Evolutionary conservation across 2,329 filamentous ascomycete species (phyloP).

Genomic region (Fusarium falciforme): DNA sequence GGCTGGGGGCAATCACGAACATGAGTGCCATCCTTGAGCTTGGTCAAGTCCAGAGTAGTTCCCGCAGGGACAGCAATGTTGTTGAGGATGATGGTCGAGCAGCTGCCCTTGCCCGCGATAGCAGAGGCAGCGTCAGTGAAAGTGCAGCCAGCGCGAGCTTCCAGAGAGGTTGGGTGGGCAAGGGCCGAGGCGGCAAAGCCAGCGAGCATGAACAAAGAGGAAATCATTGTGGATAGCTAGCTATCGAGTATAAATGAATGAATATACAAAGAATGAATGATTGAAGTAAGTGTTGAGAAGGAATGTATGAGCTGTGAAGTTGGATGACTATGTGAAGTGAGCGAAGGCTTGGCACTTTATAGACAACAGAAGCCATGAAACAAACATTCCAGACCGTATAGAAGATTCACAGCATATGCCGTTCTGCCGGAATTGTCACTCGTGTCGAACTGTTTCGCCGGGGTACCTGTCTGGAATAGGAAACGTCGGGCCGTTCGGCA

Average conservation of each 20-base stretch:
- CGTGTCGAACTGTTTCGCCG: not conserved
- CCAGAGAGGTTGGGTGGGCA: conserved; percentile 34
- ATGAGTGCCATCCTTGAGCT: conserved; percentile 61
- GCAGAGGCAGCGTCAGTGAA: conserved; percentile 64
- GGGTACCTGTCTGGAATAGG: conserved; percentile 3
- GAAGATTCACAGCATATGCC: conserved; percentile 6
- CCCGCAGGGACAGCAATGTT: conserved; percentile 68
- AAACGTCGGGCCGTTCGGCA: conserved; percentile 16
- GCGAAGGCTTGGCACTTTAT: not conserved
- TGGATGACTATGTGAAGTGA: not conserved
- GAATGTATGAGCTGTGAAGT: not conserved
- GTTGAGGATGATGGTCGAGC: conserved; percentile 64
- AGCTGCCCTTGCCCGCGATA: conserved; percentile 60
- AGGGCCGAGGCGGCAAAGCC: conserved; percentile 43
- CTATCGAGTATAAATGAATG: not conserved
- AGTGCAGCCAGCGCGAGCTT: conserved; percentile 56
- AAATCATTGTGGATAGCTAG: conserved; percentile 18
- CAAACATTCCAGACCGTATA: not conserved
- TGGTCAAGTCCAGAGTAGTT: conserved; percentile 67
- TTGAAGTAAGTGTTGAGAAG: not conserved
- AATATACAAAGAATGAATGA: not conserved
- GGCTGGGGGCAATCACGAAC: conserved; percentile 2
- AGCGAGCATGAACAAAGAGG: conserved; percentile 41
- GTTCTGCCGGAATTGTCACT: conserved; percentile 14
- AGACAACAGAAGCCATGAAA: not conserved